phyloP scores from a whole-genome alignment of 169 alveolate species.

The Pseudocohnilembus persalinus region DNA sequence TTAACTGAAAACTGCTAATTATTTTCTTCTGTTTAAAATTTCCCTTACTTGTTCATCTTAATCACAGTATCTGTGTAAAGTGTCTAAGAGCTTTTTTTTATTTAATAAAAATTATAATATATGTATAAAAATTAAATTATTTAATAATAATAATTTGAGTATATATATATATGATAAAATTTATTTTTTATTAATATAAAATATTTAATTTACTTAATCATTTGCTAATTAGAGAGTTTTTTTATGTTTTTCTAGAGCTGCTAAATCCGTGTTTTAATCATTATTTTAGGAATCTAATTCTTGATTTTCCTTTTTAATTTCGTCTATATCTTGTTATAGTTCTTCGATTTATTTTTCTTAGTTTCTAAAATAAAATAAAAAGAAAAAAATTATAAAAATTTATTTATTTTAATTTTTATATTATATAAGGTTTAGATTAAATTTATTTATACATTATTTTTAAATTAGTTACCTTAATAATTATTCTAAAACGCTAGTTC shows the following conservation, averaged over 20 bases:
- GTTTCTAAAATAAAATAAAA: neutral
- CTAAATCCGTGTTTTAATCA: neutral
- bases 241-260: neutral
- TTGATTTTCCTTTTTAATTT: neutral
- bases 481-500: neutral
- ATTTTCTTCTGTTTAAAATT: neutral
- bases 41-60: neutral
- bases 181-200: too few relatives aligned
- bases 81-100: neutral
- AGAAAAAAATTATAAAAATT: too few relatives aligned
- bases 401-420: too few relatives aligned
- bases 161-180: too few relatives aligned
- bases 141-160: too few relatives aligned
- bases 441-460: too few relatives aligned
- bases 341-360: neutral
- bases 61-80: neutral
- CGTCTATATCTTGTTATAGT: neutral
- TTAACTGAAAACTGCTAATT: neutral
- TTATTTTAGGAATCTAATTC: too few relatives aligned
- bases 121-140: too few relatives aligned
- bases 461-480: neutral
- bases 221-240: neutral
- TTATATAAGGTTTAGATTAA: neutral
- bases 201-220: neutral
- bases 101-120: too few relatives aligned